Base-by-base conservation (phyloP, 345 rosid genomes). In the Populus ilicifolia region DNA sequence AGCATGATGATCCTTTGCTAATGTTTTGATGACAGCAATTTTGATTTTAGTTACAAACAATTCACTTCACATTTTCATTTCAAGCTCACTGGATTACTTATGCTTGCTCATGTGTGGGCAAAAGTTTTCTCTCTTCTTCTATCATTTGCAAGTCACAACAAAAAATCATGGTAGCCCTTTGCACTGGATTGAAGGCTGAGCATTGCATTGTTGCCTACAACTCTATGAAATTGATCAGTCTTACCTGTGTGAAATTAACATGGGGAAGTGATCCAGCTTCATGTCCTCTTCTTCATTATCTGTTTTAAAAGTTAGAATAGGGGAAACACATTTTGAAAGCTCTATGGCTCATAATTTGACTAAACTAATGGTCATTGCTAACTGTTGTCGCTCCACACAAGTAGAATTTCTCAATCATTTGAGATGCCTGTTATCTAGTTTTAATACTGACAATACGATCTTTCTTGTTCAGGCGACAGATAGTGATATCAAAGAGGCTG, bases 401-500 rank as follows among this genome's bases (percentile, higher is more conserved):
- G 29, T 43, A 46, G 73, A 67, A 72, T 39, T 62, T 43, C 56
- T 25, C 21, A 11, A 63, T 18, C 64, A 44, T 8, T 20, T 48
- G 73, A 56, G n/a, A 59, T 35, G 35, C 27, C 62, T 67, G 6
- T 65, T 69, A 29, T 59, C 63, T 23, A 59, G 63, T 59, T 59
- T 59, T 59, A 56, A 56, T 56, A 56, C 29, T 56, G 29, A 56
- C 12, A 9, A 11, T n/a, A n/a, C 63, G 29, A n/a, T 59, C 29
- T 30, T 71, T 63, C 44, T 64, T 35, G 62, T 81, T 30, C 86
- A 96, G 99, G 86, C 86, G 76, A 79, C 98, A 92, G 83, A 88
- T 93, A 81, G 85, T 83, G 74, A 85, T 90, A 79, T 90, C 93
- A 72, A 96, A 86, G 85, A 84, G 86, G 74, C 78, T 96, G 92